phyloP scores from a whole-genome alignment of 2,329 filamentous ascomycete genomes.

The Diplodia sapinea region DNA sequence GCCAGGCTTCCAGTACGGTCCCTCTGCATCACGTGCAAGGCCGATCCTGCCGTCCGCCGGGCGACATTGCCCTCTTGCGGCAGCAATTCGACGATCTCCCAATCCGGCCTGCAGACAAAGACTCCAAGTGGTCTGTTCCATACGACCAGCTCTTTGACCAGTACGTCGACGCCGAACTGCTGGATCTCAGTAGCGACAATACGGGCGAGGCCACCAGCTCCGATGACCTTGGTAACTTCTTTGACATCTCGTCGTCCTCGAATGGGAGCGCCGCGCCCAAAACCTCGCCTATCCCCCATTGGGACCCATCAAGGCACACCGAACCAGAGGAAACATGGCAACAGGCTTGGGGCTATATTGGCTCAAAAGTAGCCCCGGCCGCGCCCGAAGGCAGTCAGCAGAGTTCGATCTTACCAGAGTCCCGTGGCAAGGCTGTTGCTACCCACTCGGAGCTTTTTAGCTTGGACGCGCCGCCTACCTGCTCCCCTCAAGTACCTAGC shows the following conservation, averaged over 20 bases:
- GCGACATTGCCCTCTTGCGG: constrained; percentile 36
- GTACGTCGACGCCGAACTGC: constrained; percentile 64
- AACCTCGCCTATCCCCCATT: constrained; percentile 57
- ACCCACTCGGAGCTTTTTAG: constrained; percentile 44
- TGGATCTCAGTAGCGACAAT: constrained; percentile 52
- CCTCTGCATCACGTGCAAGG: constrained; percentile 31
- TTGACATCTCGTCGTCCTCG: constrained; percentile 55
- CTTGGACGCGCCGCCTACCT: constrained; percentile 37
- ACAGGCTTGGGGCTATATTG: constrained; percentile 58
- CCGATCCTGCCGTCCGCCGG: constrained; percentile 27
- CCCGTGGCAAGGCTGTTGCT: constrained; percentile 40
- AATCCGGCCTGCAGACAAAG: constrained; percentile 59
- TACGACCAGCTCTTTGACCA: constrained; percentile 66
- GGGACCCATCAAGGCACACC: constrained; percentile 44
- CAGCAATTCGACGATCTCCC: constrained; percentile 40
- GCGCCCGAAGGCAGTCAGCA: constrained; percentile 38
- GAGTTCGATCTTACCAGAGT: constrained; percentile 43
- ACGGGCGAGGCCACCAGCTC: constrained; percentile 56
- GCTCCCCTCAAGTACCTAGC: constrained; percentile 31
- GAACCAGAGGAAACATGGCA: constrained; percentile 58
- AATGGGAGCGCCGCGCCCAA: constrained; percentile 57
- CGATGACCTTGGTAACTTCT: constrained; percentile 58
- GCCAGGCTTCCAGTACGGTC: constrained; percentile 19
- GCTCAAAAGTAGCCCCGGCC: constrained; percentile 56
- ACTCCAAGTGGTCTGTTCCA: constrained; percentile 61